Conservation (phyloP, 2,329 filamentous ascomycete species). For the Botrytis fabae region DNA sequence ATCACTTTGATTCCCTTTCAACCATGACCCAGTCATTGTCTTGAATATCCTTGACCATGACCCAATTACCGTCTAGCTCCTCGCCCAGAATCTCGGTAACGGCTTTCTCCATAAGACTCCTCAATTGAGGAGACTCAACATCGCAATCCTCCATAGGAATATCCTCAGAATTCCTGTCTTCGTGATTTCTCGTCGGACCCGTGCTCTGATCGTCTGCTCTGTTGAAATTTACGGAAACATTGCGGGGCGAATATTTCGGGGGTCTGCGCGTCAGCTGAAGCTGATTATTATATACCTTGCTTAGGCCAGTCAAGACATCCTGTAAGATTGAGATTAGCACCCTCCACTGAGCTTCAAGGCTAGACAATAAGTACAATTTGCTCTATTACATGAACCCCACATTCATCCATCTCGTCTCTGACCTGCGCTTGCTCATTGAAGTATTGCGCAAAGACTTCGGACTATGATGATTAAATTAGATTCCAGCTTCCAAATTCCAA, state of each 20-base stretch:
- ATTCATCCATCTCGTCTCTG: background rate
- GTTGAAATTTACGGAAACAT: rapidly evolving
- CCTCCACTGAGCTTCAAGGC: rapidly evolving
- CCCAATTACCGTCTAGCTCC: background rate
- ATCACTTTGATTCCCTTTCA: background rate
- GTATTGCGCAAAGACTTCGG: background rate
- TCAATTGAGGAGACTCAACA: background rate
- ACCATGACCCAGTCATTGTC: background rate
- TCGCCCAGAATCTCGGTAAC: background rate
- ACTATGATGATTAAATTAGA: background rate
- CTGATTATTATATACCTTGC: background rate
- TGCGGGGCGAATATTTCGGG: background rate
- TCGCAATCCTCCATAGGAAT: background rate
- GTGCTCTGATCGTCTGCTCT: background rate
- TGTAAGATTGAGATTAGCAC: background rate
- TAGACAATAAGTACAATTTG: background rate
- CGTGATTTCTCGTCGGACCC: rapidly evolving
- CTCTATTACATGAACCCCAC: background rate
- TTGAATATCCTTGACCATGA: background rate
- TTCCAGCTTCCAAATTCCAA: background rate
- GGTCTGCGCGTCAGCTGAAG: background rate
- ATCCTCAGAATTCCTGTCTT: background rate
- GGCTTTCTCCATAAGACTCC: background rate
- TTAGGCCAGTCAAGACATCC: background rate
- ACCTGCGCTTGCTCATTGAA: background rate